phyloP scores from a whole-genome alignment of 2,329 filamentous ascomycete species.

The Coniella lustricola region DNA sequence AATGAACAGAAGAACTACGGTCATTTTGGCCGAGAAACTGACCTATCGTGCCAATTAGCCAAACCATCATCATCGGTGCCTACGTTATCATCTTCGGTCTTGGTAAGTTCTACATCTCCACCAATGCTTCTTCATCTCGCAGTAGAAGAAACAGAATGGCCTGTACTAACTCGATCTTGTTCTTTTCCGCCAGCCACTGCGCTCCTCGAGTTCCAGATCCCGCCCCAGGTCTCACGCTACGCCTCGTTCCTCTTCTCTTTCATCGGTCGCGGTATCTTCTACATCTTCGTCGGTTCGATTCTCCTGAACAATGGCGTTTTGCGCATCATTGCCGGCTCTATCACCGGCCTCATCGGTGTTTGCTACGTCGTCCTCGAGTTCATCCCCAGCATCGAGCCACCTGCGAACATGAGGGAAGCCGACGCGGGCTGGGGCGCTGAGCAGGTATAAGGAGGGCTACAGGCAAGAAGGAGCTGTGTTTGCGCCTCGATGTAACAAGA shows the following conservation, averaged over 20 bases:
- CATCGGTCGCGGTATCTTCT: conserved; percentile 91
- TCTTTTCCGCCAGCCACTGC: conserved; percentile 7
- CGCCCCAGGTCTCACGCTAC: conserved; percentile 85
- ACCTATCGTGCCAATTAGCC: conserved; percentile 33
- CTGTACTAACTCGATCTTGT: neutral
- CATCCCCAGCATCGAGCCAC: conserved; percentile 70
- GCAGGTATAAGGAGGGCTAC: conserved; percentile 56
- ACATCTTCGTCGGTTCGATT: conserved; percentile 88
- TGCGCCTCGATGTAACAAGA: too few relatives aligned
- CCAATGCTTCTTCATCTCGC: neutral
- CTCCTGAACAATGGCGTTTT: conserved; percentile 62
- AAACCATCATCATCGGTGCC: conserved; percentile 68
- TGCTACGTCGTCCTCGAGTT: conserved; percentile 72
- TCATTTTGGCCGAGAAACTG: too few relatives aligned
- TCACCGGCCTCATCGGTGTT: conserved; percentile 72
- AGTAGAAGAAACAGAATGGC: too few relatives aligned
- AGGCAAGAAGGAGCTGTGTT: neutral
- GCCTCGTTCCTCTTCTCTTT: conserved; percentile 98
- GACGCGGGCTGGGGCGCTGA: conserved; percentile 71
- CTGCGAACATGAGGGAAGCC: conserved; percentile 73
- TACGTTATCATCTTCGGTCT: conserved; percentile 92
- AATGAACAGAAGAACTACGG: too few relatives aligned
- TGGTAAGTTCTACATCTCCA: conserved; percentile 44
- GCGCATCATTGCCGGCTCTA: conserved; percentile 67
- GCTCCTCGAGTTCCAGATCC: conserved; percentile 76